Evolutionary conservation across 148 eudicot genomes (phyloP).

Genomic region (Fagopyrum esculentum): DNA sequence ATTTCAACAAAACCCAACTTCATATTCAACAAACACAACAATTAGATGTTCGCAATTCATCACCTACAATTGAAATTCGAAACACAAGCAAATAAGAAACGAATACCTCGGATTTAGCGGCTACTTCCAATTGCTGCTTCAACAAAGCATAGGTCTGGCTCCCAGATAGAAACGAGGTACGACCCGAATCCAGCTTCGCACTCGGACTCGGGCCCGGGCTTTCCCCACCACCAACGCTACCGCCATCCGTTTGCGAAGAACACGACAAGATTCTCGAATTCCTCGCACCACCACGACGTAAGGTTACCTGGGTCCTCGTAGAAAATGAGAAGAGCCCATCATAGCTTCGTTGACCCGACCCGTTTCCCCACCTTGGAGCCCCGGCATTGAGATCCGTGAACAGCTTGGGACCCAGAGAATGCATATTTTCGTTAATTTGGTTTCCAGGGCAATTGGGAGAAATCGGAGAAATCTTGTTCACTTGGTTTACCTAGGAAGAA

Average conservation of each 20-base stretch:
- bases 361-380: conserved; percentile 12
- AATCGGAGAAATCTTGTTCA: neutral
- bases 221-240: conserved; percentile 29
- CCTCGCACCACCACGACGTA: conserved; percentile 17
- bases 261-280: conserved; percentile 46
- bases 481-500: neutral
- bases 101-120: conserved; percentile 82
- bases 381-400: conserved; percentile 37
- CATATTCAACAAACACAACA: neutral
- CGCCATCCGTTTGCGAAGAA: conserved; percentile 35
- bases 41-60: neutral
- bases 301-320: conserved; percentile 21
- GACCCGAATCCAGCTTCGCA: conserved; percentile 17
- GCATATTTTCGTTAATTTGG: conserved; percentile 27
- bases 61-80: neutral
- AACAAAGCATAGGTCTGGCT: conserved; percentile 76
- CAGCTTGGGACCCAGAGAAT: conserved; percentile 44
- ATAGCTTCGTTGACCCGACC: conserved; percentile 19
- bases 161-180: conserved; percentile 39
- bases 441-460: neutral
- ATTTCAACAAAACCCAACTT: neutral
- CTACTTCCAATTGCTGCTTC: conserved; percentile 93
- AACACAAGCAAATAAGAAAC: neutral
- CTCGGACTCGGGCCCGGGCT: conserved; percentile 26
- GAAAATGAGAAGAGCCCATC: conserved; percentile 14